Conservation (phyloP, 305 asterid species). For the Plantago coronopus region DNA sequence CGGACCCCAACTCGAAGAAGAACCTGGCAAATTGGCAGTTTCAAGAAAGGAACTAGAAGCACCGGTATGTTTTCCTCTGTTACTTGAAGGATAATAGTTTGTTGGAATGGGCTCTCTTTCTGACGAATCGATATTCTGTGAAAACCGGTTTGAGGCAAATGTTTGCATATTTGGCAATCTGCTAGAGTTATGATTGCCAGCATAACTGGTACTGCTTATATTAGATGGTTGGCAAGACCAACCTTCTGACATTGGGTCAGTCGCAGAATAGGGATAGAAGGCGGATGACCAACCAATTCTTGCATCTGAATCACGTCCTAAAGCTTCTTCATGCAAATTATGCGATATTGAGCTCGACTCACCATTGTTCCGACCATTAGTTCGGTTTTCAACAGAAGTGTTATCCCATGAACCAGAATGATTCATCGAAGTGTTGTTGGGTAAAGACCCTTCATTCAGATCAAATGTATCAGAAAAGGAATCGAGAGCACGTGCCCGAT, state of each 20-base stretch:
- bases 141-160: slow-evolving; percentile 25
- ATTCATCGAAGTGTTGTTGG: slow-evolving; percentile 33
- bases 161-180: slow-evolving; percentile 19
- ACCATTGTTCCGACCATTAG: slow-evolving; percentile 36
- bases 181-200: slow-evolving; percentile 16
- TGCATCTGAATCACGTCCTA: slow-evolving; percentile 26
- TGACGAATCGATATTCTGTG: slow-evolving; percentile 29
- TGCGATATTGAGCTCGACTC: slow-evolving; percentile 49
- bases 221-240: slow-evolving; percentile 37
- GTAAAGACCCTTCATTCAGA: slow-evolving; percentile 41
- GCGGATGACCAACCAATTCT: slow-evolving; percentile 44
- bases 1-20: slow-evolving; percentile 33
- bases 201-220: slow-evolving; percentile 20
- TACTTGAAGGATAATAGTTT: slow-evolving; percentile 26
- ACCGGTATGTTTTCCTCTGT: slow-evolving; percentile 27
- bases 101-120: slow-evolving; percentile 25
- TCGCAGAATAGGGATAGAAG: slow-evolving; percentile 25
- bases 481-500: slow-evolving; percentile 36
- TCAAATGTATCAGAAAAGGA: slow-evolving; percentile 45
- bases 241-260: slow-evolving; percentile 33
- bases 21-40: slow-evolving; percentile 23
- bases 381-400: slow-evolving; percentile 39
- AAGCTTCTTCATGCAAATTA: slow-evolving; percentile 16
- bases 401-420: slow-evolving; percentile 33
- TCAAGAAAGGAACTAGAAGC: slow-evolving; percentile 31